Conservation (phyloP, 2,329 filamentous ascomycete genomes). For the Hypoxylon sp. region DNA sequence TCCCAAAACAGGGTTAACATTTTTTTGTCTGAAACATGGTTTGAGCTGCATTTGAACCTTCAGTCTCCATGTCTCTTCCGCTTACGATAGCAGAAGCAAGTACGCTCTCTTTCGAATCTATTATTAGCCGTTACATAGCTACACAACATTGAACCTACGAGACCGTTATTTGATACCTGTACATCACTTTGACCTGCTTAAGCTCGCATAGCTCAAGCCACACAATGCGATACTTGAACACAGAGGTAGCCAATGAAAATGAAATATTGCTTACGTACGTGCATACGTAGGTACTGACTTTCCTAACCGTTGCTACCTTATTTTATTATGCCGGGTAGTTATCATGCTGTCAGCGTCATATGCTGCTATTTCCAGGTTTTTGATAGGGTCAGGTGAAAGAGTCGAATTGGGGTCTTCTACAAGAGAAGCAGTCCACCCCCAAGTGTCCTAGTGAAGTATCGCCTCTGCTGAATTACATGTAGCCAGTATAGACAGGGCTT, state of each 20-base stretch:
- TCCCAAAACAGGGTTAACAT: constrained; percentile 31
- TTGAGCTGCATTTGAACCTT: constrained; percentile 35
- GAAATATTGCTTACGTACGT: background rate
- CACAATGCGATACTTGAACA: constrained; percentile 23
- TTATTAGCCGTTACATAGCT: constrained; percentile 32
- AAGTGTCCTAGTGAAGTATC: constrained; percentile 17
- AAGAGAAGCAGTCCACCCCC: constrained; percentile 21
- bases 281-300: constrained; percentile 1
- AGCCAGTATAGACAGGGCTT: constrained; percentile 27
- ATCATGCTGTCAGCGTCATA: constrained; percentile 44
- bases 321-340: constrained; percentile 28
- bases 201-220: constrained; percentile 26
- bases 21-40: constrained; percentile 41
- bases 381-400: constrained; percentile 34
- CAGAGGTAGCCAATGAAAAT: background rate
- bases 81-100: constrained; percentile 12
- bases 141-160: constrained; percentile 23
- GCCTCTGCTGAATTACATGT: constrained; percentile 3
- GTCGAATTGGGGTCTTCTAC: constrained; percentile 14
- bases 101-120: constrained; percentile 18
- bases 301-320: constrained; percentile 34
- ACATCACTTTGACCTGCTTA: constrained; percentile 10
- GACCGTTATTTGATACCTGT: constrained; percentile 22
- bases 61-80: constrained; percentile 4
- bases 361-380: constrained; percentile 42